Evolutionary conservation across 768 basidiomycete genomes (phyloP).

Genomic region (Sporobolomyces roseus): DNA sequence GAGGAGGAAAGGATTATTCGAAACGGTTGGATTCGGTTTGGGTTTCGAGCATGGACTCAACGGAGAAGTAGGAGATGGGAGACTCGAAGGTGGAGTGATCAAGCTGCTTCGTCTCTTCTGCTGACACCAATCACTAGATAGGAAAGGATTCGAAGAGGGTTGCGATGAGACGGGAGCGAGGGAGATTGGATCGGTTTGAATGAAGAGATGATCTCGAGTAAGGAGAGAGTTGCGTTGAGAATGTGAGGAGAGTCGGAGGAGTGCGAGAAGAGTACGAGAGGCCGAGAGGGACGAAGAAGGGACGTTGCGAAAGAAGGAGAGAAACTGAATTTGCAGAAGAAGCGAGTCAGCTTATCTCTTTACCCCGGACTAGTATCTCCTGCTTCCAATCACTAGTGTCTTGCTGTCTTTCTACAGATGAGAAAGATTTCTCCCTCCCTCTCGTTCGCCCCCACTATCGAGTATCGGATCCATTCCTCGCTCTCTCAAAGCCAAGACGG

Average conservation of each 20-base stretch:
- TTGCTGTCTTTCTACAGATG: no score
- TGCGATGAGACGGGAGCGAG: background rate
- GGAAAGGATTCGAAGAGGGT: conserved; percentile 4
- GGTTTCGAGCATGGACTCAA: background rate
- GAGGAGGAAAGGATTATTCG: background rate
- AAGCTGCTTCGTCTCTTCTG: background rate
- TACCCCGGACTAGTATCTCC: no score
- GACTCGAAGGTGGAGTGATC: background rate
- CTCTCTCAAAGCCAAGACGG: no score
- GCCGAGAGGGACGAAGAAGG: conserved; percentile 2
- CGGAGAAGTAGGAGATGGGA: background rate
- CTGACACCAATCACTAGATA: background rate
- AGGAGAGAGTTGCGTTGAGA: background rate
- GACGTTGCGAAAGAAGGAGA: background rate
- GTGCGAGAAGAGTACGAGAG: background rate
- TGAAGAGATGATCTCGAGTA: conserved; percentile 7
- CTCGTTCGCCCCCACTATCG: no score
- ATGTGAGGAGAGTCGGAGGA: conserved; percentile 4
- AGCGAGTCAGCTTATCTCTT: background rate
- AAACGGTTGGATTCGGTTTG: background rate
- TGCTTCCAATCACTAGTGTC: no score
- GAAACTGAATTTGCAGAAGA: background rate
- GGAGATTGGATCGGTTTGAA: conserved; percentile 3
- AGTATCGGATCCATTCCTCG: no score
- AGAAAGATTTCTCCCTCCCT: no score